Evolutionary conservation across 2,329 filamentous ascomycete species (phyloP).

Genomic region (Fusarium guadeloupense): DNA sequence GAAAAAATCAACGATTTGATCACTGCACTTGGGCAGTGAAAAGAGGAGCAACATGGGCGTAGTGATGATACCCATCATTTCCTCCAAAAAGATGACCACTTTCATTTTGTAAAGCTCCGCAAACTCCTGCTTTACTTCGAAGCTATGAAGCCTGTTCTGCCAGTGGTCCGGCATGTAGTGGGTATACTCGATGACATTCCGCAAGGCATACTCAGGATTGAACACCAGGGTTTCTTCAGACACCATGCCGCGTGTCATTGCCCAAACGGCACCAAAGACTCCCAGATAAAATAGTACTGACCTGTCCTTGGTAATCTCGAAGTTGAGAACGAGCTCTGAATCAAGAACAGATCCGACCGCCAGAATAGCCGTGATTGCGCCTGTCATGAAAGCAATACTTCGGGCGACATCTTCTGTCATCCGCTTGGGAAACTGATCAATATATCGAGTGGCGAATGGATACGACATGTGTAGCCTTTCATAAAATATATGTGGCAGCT

Average conservation of each 20-base stretch:
- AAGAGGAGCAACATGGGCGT: conserved; percentile 90
- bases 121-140: conserved; percentile 92
- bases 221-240: conserved; percentile 90
- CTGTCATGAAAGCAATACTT: conserved; percentile 87
- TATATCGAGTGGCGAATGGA: conserved; percentile 88
- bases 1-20: conserved; percentile 97
- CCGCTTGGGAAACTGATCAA: conserved; percentile 96
- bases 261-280: conserved; percentile 84
- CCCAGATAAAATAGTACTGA: conserved; percentile 92
- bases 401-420: conserved; percentile 87
- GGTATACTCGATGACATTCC: conserved; percentile 90
- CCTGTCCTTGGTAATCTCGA: conserved; percentile 88
- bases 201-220: conserved; percentile 88
- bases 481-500: conserved; percentile 90
- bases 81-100: conserved; percentile 89
- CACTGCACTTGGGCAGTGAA: conserved; percentile 86
- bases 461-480: conserved; percentile 93
- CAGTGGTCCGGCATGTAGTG: conserved; percentile 92
- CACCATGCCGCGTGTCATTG: conserved; percentile 81
- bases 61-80: conserved; percentile 90
- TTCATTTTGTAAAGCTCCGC: conserved; percentile 91
- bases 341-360: conserved; percentile 87
- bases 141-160: conserved; percentile 89
- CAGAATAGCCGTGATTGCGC: conserved; percentile 86
- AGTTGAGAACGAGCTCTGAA: conserved; percentile 87